These are phyloP conservation scores for Monotropa hypopitys DNA, from an alignment of 179 eudicot species.

Conservation along the genomic window DNA sequence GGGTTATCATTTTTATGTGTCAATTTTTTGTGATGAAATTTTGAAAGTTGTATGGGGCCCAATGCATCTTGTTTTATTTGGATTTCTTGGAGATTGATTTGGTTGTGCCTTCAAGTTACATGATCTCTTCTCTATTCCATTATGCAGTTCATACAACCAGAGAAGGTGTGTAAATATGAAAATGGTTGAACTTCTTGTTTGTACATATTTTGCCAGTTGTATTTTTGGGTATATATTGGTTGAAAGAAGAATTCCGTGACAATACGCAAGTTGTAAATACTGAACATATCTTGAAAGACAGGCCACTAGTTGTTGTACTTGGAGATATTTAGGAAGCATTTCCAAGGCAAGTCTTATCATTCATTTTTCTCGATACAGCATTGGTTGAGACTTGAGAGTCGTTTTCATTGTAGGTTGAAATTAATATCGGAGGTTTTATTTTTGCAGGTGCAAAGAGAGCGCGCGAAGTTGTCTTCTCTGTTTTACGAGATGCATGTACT, in stretches of 20 bases:
- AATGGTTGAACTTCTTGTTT: too few species aligned
- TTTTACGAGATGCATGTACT: slow-evolving; percentile 64
- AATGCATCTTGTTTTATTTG: not conserved
- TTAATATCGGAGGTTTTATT: not conserved
- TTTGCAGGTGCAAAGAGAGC: slow-evolving; percentile 73
- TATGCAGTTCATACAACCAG: not conserved
- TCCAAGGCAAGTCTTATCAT: not conserved
- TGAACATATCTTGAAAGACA: not conserved
- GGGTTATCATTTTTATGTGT: not conserved
- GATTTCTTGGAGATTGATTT: not conserved
- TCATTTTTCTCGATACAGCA: not conserved
- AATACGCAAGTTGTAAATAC: not conserved
- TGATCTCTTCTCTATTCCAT: not conserved
- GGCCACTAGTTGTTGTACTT: not conserved
- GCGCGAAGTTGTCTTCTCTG: slow-evolving; percentile 78
- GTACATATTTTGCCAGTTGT: not conserved
- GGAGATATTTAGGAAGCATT: slow-evolving; percentile 1
- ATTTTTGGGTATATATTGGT: not conserved
- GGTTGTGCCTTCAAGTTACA: not conserved
- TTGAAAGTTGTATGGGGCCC: not conserved
- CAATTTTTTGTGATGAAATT: not conserved
- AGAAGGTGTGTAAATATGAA: not conserved
- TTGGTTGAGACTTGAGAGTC: not conserved
- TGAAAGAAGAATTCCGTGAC: not conserved
- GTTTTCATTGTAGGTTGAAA: not conserved